Base-by-base conservation (phyloP, 2,329 filamentous ascomycete species). In the Paecilomyces variotii region DNA sequence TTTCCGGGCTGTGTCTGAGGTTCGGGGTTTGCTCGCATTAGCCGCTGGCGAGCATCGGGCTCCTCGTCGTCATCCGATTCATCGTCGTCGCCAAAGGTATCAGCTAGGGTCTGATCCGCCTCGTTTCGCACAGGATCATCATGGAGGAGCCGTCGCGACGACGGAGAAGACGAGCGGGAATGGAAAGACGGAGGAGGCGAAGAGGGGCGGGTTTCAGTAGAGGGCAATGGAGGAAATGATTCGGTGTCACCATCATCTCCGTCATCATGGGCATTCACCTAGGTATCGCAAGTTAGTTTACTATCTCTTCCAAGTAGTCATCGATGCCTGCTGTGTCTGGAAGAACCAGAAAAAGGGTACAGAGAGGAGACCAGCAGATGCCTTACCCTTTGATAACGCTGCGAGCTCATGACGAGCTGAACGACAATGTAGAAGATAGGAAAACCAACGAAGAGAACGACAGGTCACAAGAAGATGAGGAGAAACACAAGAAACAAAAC, bases 41-140 rank as follows among this genome's bases (percentile, higher is more conserved):
- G 77, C 64, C 92, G 86, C 76, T 94, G 90, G 65, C 91, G 84
- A 74, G 96, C 91, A 72, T 95, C 90, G 59, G 83, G 80, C 60
- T 88, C 87, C 67, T 90, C 79, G 61, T 86, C 84, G 57, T 82
- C 87, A 62, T 88, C 88, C 35, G 80, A 82, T 61, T 88, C 90
- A 62, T 87, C 88, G 64, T 88, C 89, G 68, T 88, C 85, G 71
- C 91, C 93, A 73, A 99, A 99, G 0, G 94, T 91, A 71, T 97
- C 93, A 66, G 90, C 90, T 12, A 99, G 83, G n/a, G 90, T 87
- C 61, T 88, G 82, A 67, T 96, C 87, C 61, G 91, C 88, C 59
- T 84, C 79, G 64, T 75, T 77, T 57, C 73, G 70, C 58, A 78
- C 73, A 45, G 79, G 78, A 64, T 83, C 79, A 60, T 80, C 74